Percentiles rank a stretch among this genome's conserved stretches.
phyloP scores from a whole-genome alignment of 148 eudicot genomes.

The Talinum fruticosum region DNA sequence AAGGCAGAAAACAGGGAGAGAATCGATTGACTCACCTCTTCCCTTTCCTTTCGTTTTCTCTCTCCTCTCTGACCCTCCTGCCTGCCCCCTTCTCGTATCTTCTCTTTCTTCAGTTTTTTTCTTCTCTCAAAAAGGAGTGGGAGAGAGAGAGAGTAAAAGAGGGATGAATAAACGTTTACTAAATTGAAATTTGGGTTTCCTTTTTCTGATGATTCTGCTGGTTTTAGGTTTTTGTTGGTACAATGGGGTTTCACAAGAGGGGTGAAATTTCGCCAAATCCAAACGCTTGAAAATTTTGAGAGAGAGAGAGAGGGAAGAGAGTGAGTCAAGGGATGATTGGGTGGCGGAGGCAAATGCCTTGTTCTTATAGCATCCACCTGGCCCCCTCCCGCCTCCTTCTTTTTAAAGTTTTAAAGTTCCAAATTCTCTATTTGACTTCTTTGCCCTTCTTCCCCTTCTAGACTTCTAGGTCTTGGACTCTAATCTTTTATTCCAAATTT shows the following conservation, averaged over 20 bases:
- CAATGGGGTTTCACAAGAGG: conserved; percentile 1
- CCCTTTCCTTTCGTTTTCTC: too few relatives aligned
- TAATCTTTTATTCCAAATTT: too few relatives aligned
- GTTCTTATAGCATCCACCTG: conserved; percentile 24
- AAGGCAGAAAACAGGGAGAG: too few relatives aligned
- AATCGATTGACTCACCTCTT: too few relatives aligned
- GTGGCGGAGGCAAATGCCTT: conserved; percentile 21
- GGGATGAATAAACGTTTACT: not conserved
- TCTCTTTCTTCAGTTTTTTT: too few relatives aligned
- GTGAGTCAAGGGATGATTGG: not conserved
- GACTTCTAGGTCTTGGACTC: too few relatives aligned
- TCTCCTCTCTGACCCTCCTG: too few relatives aligned
- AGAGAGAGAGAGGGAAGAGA: not conserved
- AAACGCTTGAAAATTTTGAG: not conserved
- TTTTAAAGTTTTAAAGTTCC: not conserved
- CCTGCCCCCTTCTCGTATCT: too few relatives aligned
- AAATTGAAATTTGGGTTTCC: not conserved
- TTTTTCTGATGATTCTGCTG: not conserved
- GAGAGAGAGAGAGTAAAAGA: not conserved
- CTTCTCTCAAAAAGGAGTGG: too few relatives aligned
- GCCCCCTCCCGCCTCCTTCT: conserved; percentile 23
- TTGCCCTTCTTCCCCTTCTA: not conserved
- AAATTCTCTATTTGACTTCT: not conserved
- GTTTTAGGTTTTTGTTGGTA: conserved; percentile 4
- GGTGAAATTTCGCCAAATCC: not conserved